phyloP scores from a whole-genome alignment of 495 filamentous ascomycete species.

The Penicillium robsamsonii region DNA sequence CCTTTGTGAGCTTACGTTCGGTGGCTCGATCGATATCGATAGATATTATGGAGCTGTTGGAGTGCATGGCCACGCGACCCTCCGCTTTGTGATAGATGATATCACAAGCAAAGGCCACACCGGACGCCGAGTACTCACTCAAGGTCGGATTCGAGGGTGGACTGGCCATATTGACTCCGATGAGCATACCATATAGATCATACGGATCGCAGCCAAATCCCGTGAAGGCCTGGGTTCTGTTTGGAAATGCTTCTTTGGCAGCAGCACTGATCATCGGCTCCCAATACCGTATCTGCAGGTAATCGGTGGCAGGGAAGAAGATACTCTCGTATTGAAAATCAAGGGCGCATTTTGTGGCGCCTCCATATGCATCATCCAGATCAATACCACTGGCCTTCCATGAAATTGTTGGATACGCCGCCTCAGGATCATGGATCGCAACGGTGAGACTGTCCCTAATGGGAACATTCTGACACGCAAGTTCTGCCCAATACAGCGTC shows the following conservation, averaged over 20 bases:
- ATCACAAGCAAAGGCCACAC: slow-evolving; percentile 38
- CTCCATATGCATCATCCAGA: slow-evolving; percentile 19
- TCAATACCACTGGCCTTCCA: slow-evolving; percentile 35
- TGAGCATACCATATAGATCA: slow-evolving; percentile 41
- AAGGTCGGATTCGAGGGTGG: slow-evolving; percentile 8
- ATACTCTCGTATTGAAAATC: slow-evolving; percentile 37
- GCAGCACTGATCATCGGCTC: slow-evolving; percentile 29
- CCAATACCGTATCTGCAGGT: slow-evolving; percentile 43
- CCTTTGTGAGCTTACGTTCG: slow-evolving; percentile 18
- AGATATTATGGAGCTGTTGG: slow-evolving; percentile 40
- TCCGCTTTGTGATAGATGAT: slow-evolving; percentile 35
- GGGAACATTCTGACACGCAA: slow-evolving; percentile 27
- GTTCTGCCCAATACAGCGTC: slow-evolving; percentile 39
- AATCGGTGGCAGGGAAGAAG: slow-evolving; percentile 34
- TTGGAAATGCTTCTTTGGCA: slow-evolving; percentile 13
- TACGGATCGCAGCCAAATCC: slow-evolving; percentile 33
- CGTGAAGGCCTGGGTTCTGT: slow-evolving; percentile 28
- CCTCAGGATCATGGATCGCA: slow-evolving; percentile 21
- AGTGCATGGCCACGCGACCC: slow-evolving; percentile 37
- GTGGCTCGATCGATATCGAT: slow-evolving; percentile 25
- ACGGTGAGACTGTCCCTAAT: slow-evolving; percentile 26
- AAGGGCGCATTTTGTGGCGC: slow-evolving; percentile 24
- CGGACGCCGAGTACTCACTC: slow-evolving; percentile 26
- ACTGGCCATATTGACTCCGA: slow-evolving; percentile 35
- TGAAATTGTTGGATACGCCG: slow-evolving; percentile 20